A percentile compares a stretch with the other conserved stretches of the same genome.
Evolutionary conservation across 2,329 filamentous ascomycete species (phyloP).

Genomic region (Monilinia aucupariae): DNA sequence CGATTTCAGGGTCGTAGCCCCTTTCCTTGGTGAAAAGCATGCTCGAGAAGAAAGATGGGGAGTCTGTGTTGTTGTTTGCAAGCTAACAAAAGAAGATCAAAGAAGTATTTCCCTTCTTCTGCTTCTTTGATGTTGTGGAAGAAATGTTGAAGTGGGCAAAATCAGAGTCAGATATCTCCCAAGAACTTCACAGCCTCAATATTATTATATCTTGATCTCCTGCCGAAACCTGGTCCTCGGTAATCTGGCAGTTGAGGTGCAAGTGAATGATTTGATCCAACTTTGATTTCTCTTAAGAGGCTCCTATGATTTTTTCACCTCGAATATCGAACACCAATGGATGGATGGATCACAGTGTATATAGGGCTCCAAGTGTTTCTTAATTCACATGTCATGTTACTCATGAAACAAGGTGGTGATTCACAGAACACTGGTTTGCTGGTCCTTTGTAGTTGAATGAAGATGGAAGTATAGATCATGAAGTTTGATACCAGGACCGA

Average conservation of each 20-base stretch:
- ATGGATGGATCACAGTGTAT: background rate
- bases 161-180: background rate
- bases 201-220: background rate
- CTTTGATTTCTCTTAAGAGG: background rate
- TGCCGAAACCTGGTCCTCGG: background rate
- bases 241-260: background rate
- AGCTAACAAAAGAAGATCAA: background rate
- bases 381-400: background rate
- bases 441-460: background rate
- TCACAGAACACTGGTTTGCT: background rate
- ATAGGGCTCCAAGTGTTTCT: background rate
- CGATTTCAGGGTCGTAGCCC: conserved; percentile 9
- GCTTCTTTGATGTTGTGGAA: background rate
- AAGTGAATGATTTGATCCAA: background rate
- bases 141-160: background rate
- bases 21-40: background rate
- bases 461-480: background rate
- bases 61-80: background rate
- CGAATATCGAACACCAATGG: background rate
- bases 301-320: background rate
- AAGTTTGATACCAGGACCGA: background rate
- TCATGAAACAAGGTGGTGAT: background rate
- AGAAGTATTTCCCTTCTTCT: background rate
- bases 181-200: background rate
- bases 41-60: background rate